phyloP scores from a whole-genome alignment of 257 asterid species.

The Petrea volubilis region DNA sequence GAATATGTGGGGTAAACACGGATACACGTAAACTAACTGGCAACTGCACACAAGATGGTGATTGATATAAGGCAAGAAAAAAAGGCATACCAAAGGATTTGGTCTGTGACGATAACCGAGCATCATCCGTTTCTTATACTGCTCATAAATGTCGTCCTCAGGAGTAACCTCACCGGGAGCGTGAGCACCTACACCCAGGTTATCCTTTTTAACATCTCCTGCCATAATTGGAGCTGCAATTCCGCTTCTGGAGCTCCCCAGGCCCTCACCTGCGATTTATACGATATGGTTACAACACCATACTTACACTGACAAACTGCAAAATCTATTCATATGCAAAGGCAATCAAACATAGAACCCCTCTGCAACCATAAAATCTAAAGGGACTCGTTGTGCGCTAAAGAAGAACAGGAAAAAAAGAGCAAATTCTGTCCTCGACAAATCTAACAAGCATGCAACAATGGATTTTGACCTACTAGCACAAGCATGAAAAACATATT shows the following conservation, averaged over 20 bases:
- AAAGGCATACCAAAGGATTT: conserved; percentile 76
- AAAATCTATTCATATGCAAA: neutral
- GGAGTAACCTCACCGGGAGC: conserved; percentile 89
- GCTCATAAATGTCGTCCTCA: conserved; percentile 92
- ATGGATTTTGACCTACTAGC: neutral
- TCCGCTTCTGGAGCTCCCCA: conserved; percentile 87
- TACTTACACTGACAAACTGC: neutral
- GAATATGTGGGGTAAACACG: neutral
- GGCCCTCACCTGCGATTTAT: conserved; percentile 74
- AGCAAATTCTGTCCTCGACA: neutral
- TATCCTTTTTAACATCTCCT: conserved; percentile 73
- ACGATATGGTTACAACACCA: neutral
- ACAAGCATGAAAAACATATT: neutral
- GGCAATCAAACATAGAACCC: conserved; percentile 1
- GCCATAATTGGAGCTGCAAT: conserved; percentile 88
- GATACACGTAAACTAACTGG: neutral
- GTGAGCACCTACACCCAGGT: conserved; percentile 91
- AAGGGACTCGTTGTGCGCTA: neutral
- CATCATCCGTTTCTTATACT: conserved; percentile 97
- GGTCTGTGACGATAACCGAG: conserved; percentile 89
- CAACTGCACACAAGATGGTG: neutral
- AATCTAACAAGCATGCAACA: neutral
- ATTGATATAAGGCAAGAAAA: neutral
- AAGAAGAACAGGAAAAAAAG: no score
- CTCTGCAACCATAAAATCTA: neutral